Percentiles rank a stretch among this genome's conserved stretches.
Evolutionary conservation across 129 eudicot species (phyloP).

Genomic region (Glebionis coronaria): DNA sequence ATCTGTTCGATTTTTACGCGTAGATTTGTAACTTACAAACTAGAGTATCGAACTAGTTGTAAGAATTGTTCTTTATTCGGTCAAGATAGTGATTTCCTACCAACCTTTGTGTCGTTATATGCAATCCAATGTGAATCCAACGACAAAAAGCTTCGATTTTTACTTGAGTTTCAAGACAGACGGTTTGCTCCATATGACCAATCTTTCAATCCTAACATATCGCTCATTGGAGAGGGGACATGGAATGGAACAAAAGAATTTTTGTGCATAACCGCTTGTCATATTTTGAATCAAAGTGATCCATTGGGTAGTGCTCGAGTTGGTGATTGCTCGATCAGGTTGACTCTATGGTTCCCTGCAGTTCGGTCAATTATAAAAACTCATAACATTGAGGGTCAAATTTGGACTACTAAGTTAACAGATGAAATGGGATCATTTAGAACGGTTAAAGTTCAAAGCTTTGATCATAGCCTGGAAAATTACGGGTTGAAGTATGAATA

Average conservation of each 20-base stretch:
- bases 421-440: constrained; percentile 40
- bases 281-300: constrained; percentile 34
- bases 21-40: constrained; percentile 21
- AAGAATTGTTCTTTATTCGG: constrained; percentile 39
- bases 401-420: constrained; percentile 51
- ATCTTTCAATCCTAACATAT: constrained; percentile 27
- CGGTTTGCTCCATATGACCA: constrained; percentile 23
- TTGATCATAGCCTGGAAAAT: constrained; percentile 9
- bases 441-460: constrained; percentile 34
- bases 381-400: constrained; percentile 41
- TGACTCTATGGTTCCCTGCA: constrained; percentile 45
- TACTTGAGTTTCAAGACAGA: constrained; percentile 30
- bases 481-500: constrained; percentile 50
- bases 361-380: constrained; percentile 44
- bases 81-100: constrained; percentile 26
- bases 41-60: constrained; percentile 43
- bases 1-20: constrained; percentile 34
- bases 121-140: constrained; percentile 46
- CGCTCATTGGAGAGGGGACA: constrained; percentile 67
- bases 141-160: constrained; percentile 39
- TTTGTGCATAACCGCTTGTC: constrained; percentile 50
- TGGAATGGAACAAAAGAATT: constrained; percentile 54
- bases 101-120: constrained; percentile 34
- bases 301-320: constrained; percentile 35
- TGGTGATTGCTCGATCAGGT: constrained; percentile 65